Evolutionary conservation across 2,329 filamentous ascomycete genomes (phyloP), one percentile per base, ranked within the genome.

Genomic region (Podosphaera xanthii): DNA sequence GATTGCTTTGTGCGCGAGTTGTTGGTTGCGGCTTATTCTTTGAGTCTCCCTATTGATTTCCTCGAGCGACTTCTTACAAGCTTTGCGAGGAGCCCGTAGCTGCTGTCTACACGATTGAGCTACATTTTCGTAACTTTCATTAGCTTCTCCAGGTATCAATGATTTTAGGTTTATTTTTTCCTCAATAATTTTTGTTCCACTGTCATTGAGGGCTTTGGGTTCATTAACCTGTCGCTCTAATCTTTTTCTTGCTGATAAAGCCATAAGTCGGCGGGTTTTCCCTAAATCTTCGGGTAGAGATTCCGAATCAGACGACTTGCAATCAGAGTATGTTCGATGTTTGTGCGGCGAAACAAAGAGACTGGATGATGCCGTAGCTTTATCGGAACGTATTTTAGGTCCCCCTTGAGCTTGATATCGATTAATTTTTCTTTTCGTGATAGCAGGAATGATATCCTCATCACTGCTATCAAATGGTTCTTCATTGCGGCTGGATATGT

Each of bases 31-130:
- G 64, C 81, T 84, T 73, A 98, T 80, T 36, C 92, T 82, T 72
- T 98, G 92, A 0, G 91, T 96, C 71, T 98, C 92, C 60, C 88
- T 81, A 65, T 86, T 85, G 84, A 98, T 96, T 65, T 97, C 91
- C 68, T 96, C 87, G 49, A 96, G 70, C 0, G 92, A 92, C 72
- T 89, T 96, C 73, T 91, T 97, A 73, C 90, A 91, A 0, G 92
- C 90, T 69, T 92, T 94, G 10, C 92, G 80, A 8, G 80, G 77
- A 4, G 88, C 83, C 3, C 84, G 81, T 34, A 78, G 75, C 46
- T 78, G 74, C 67, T 90, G 86, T 0, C 84, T 86, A 52, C 92
- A 73, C 62, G 75, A 80, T 50, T 75, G 76, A n/a, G 77, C 83
- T 48, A 74, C 78, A 34, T 81, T 81, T 40, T 81, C 81, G 60